These are phyloP conservation scores for Micromonas pusilla DNA, from an alignment of 139 green algal species.

Conservation along the genomic window DNA sequence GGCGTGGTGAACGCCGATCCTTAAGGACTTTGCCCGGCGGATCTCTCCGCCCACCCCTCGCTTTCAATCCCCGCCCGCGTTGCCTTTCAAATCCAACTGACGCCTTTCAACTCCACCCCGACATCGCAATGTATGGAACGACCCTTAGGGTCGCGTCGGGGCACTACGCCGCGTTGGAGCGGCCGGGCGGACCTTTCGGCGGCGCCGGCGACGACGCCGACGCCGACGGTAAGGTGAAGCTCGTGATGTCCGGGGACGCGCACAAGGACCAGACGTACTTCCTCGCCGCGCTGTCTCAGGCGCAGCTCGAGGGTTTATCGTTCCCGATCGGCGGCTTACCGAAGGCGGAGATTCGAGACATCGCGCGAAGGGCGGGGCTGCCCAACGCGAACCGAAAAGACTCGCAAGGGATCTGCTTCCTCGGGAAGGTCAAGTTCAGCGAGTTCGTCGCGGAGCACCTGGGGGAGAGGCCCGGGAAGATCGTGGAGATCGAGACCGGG, in stretches of 20 bases:
- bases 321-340: constrained; percentile 86
- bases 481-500: constrained; percentile 78
- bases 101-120: too few relatives aligned
- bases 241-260: constrained; percentile 64
- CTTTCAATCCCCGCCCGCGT: too few relatives aligned
- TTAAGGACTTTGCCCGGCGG: too few relatives aligned
- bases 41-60: too few relatives aligned
- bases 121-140: too few relatives aligned
- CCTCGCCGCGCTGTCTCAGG: constrained; percentile 37
- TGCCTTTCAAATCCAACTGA: too few relatives aligned
- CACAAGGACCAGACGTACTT: constrained; percentile 53
- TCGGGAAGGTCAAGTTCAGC: constrained; percentile 87
- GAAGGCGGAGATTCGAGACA: constrained; percentile 62
- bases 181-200: not conserved
- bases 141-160: constrained; percentile 53
- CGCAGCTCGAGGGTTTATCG: constrained; percentile 69
- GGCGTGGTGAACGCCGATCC: too few relatives aligned
- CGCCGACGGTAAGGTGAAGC: constrained; percentile 25
- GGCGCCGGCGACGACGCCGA: not conserved
- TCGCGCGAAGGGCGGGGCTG: constrained; percentile 54
- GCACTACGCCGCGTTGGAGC: constrained; percentile 59
- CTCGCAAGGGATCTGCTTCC: constrained; percentile 97
- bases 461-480: constrained; percentile 71
- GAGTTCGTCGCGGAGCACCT: constrained; percentile 83
- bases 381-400: constrained; percentile 82